These are phyloP conservation scores for Botryosphaeria agaves DNA, from an alignment of 2,329 filamentous ascomycete genomes.

Conservation along the genomic window DNA sequence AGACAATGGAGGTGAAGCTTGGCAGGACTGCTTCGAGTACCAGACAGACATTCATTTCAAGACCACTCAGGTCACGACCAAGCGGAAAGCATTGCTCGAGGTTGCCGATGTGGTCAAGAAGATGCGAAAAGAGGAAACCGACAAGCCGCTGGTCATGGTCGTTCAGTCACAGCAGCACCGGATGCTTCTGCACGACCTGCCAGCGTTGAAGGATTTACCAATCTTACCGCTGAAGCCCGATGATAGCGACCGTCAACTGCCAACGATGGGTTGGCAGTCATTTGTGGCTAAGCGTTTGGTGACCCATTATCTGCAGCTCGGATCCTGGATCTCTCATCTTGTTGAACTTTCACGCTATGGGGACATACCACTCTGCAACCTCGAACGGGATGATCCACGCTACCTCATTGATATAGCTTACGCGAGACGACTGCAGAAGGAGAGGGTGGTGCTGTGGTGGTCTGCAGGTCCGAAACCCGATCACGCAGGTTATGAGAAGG, in stretches of 20 bases:
- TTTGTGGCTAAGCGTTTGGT: slow-evolving; percentile 77
- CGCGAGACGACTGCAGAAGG: slow-evolving; percentile 72
- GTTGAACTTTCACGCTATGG: slow-evolving; percentile 80
- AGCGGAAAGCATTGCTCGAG: slow-evolving; percentile 76
- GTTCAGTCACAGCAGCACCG: slow-evolving; percentile 78
- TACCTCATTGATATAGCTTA: slow-evolving; percentile 96
- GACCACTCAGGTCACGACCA: slow-evolving; percentile 72
- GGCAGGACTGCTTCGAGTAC: slow-evolving; percentile 73
- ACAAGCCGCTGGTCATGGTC: slow-evolving; percentile 63
- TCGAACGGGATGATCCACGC: slow-evolving; percentile 84
- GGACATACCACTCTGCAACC: slow-evolving; percentile 84
- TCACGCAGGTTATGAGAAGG: slow-evolving; percentile 88
- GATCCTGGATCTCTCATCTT: slow-evolving; percentile 79
- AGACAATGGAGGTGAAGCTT: slow-evolving; percentile 50
- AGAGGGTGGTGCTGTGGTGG: slow-evolving; percentile 96
- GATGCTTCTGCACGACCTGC: slow-evolving; percentile 68
- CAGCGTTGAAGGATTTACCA: slow-evolving; percentile 69
- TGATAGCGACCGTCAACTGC: slow-evolving; percentile 67
- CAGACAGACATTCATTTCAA: slow-evolving; percentile 76
- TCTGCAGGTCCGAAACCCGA: slow-evolving; percentile 74
- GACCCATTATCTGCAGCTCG: slow-evolving; percentile 80
- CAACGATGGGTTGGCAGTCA: slow-evolving; percentile 83
- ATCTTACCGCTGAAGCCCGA: slow-evolving; percentile 69
- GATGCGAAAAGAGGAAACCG: slow-evolving; percentile 73
- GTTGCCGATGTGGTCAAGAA: slow-evolving; percentile 79